Base-by-base conservation (phyloP, 2,329 filamentous ascomycete species). In the Blastomyces parvus region DNA sequence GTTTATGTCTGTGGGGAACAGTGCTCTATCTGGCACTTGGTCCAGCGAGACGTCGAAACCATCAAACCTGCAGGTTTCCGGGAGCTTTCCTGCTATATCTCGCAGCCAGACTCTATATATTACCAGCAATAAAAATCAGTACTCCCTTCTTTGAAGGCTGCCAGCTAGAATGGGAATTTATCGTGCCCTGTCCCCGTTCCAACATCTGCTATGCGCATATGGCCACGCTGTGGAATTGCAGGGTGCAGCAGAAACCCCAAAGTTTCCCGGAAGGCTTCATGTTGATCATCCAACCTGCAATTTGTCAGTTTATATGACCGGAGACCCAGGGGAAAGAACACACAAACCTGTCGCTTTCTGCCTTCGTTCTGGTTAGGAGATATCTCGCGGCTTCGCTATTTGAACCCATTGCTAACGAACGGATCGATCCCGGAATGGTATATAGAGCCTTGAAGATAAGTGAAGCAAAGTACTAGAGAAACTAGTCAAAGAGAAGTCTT, bases 191-290 rank as follows among this genome's bases (percentile, higher is more conserved):
- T 59, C 40, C 57, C 57, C 3, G 57, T 59, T 22, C 57, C 57
- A 33, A 59, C 33, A 59, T 59, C 57, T 3, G 57, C 57, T 30
- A 59, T 22, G 1, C 40, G 57, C 57, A 59, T 59, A 40, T 46
- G 22, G 25, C 33, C 42, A 59, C 14, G 57, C 38, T 33, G 57
- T 7, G 57, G 57, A 46, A 59, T 59, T 17, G 17, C 57, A 13
- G 57, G 57, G 40, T 59, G 57, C 40, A 59, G 42, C 36, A 59
- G 57, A 48, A 46, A 59, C 3, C 57, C 57, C n/a, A 59, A n/a
- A 14, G 33, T 33, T 33, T 27, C 13, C 22, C 46, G 40, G 25
- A 46, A 59, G 11, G 42, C 57, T 11, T 40, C 7, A 25, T 59
- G 57, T 40, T 59, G 57, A 25, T 11, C 2, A 42, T 59, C 57